These are phyloP conservation scores for Zopfia rhizophila DNA, from an alignment of 2,329 filamentous ascomycete genomes.

Conservation along the genomic window DNA sequence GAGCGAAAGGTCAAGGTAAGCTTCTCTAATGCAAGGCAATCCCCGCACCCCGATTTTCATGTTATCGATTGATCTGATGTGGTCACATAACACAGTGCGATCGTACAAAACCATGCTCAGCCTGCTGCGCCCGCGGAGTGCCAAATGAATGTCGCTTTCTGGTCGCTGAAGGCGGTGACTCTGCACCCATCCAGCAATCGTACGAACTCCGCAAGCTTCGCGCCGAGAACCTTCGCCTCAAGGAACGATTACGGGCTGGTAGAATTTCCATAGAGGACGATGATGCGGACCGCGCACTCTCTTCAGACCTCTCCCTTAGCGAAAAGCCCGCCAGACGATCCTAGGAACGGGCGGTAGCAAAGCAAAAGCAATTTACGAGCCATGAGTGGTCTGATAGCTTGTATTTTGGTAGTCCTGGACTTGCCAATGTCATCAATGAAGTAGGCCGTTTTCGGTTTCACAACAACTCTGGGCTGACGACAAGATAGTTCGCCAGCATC, in stretches of 20 bases:
- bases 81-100: conserved; percentile 54
- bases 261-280: conserved; percentile 50
- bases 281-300: conserved; percentile 41
- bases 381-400: conserved; percentile 57
- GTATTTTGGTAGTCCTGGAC: conserved; percentile 62
- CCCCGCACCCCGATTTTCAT: not conserved
- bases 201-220: conserved; percentile 60
- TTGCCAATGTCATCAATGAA: conserved; percentile 59
- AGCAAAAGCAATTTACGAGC: conserved; percentile 52
- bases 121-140: conserved; percentile 59
- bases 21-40: conserved; percentile 1
- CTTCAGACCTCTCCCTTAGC: conserved; percentile 31
- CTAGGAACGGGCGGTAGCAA: conserved; percentile 34
- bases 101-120: conserved; percentile 61
- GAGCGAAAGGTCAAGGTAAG: conserved; percentile 61
- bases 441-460: conserved; percentile 37
- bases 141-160: conserved; percentile 60
- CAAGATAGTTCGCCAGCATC: conserved; percentile 54
- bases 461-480: conserved; percentile 25
- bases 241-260: conserved; percentile 52
- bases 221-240: conserved; percentile 57
- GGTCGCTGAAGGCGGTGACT: conserved; percentile 58
- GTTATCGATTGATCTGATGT: conserved; percentile 10
- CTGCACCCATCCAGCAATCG: conserved; percentile 58
- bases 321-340: conserved; percentile 31